Percentiles rank a stretch among this genome's conserved stretches.
These are phyloP conservation scores for Cinchona pubescens DNA, from an alignment of 257 asterid genomes.

Conservation along the genomic window DNA sequence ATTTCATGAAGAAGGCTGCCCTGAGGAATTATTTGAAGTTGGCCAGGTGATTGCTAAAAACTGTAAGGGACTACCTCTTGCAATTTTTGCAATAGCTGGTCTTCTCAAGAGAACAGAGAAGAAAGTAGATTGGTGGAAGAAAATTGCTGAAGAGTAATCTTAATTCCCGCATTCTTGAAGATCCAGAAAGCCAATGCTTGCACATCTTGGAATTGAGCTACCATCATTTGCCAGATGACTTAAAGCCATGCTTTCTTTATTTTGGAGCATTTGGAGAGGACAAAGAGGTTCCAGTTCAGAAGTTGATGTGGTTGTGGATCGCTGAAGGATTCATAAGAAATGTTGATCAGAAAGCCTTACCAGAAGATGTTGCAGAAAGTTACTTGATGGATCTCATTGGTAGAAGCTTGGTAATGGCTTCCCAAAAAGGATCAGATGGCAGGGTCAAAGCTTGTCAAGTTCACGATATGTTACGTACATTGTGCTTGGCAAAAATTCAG, in stretches of 20 bases:
- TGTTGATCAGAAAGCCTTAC: not conserved
- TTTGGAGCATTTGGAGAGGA: conserved; percentile 5
- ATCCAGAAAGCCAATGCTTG: not conserved
- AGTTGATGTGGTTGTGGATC: conserved; percentile 14
- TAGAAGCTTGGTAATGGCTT: conserved; percentile 20
- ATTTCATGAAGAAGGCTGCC: not conserved
- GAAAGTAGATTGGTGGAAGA: not conserved
- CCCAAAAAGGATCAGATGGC: not conserved
- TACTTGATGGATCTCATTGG: conserved; percentile 15
- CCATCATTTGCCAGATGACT: not conserved
- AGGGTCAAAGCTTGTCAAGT: conserved; percentile 19
- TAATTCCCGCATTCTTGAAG: not conserved
- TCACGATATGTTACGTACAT: conserved; percentile 15
- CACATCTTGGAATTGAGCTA: not conserved
- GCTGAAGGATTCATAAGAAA: conserved; percentile 21
- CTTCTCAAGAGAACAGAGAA: not conserved
- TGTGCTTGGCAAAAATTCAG: conserved; percentile 20
- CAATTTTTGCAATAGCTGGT: not conserved
- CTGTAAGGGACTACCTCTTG: conserved; percentile 6
- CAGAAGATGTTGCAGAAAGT: conserved; percentile 12
- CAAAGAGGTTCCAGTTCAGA: conserved; percentile 11
- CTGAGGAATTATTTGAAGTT: not conserved
- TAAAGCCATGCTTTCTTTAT: conserved; percentile 17
- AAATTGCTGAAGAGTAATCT: not conserved
- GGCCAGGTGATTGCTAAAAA: not conserved